Conservation (phyloP, 208 protist genomes). For the Tritrichomonas foetus region DNA sequence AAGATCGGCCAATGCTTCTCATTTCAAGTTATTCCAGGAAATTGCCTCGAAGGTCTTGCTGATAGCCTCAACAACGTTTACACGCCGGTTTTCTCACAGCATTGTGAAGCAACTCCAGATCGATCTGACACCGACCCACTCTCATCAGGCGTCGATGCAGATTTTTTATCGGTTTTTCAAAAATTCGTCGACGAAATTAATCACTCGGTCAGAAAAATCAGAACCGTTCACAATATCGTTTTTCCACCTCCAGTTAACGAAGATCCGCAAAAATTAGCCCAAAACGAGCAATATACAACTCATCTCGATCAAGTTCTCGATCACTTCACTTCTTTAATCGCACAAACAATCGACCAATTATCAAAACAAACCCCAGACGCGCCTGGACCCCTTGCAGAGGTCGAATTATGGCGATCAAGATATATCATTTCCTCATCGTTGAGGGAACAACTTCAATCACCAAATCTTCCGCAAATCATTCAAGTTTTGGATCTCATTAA, state of each 20-base stretch:
- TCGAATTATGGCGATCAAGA: slow-evolving; percentile 27
- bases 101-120: not conserved
- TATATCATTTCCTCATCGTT: slow-evolving; percentile 26
- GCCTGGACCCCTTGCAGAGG: slow-evolving; percentile 22
- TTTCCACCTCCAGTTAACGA: not conserved
- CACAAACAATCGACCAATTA: not conserved
- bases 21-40: slow-evolving; percentile 34
- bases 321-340: not conserved
- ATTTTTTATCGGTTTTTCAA: not conserved
- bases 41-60: slow-evolving; percentile 11
- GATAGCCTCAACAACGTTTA: slow-evolving; percentile 5
- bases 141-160: not conserved
- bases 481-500: slow-evolving; percentile 48
- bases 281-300: not conserved
- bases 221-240: not conserved
- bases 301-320: slow-evolving; percentile 6
- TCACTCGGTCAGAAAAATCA: slow-evolving; percentile 2
- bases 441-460: not conserved
- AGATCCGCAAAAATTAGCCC: not conserved
- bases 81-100: not conserved
- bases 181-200: slow-evolving; percentile 41
- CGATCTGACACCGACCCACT: not conserved
- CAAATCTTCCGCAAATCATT: slow-evolving; percentile 49
- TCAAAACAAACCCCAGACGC: not conserved
- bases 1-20: slow-evolving; percentile 10